Conservation (phyloP, 1,284 basidiomycete species). For the Moesziomyces sp. region DNA sequence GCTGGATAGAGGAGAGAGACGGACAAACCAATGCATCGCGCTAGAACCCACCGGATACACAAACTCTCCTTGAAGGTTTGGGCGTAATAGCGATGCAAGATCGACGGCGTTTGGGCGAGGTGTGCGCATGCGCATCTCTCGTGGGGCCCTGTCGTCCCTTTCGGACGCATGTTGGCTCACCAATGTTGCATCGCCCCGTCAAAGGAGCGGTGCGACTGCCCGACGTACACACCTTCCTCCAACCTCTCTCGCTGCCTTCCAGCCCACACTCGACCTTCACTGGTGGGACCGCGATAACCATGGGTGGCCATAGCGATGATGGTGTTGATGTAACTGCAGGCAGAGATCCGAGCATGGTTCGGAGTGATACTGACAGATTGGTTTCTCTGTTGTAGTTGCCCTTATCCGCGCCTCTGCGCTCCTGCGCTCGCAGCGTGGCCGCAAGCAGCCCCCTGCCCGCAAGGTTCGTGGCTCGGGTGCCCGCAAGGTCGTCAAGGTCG, state of each 20-base stretch:
- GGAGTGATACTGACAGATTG: slow-evolving; percentile 22
- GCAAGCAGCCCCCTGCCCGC: slow-evolving; percentile 45
- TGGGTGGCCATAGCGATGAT: not conserved
- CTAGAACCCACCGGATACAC: slow-evolving; percentile 67
- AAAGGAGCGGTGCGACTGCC: slow-evolving; percentile 22
- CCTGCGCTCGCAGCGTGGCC: slow-evolving; percentile 57
- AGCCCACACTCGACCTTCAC: not conserved
- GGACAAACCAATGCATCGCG: slow-evolving; percentile 52
- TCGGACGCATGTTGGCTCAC: slow-evolving; percentile 28
- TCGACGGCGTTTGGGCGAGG: slow-evolving; percentile 34
- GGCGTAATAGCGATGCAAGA: slow-evolving; percentile 67
- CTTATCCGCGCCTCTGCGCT: slow-evolving; percentile 63
- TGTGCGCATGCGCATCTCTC: slow-evolving; percentile 13
- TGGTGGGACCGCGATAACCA: too few relatives aligned
- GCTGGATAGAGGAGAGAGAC: not conserved
- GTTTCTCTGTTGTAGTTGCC: slow-evolving; percentile 43
- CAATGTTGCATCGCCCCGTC: slow-evolving; percentile 21
- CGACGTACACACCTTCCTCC: slow-evolving; percentile 23
- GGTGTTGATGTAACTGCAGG: too few relatives aligned
- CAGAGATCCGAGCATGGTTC: not conserved
- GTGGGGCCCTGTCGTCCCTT: slow-evolving; percentile 23
- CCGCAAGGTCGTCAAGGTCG: slow-evolving; percentile 45
- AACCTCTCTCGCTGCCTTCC: too few relatives aligned
- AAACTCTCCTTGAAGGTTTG: slow-evolving; percentile 59
- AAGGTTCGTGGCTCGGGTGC: slow-evolving; percentile 49